A percentile compares a stretch with the other conserved stretches of the same genome.
These are phyloP conservation scores for Trichoderma reesei DNA, from an alignment of 495 filamentous ascomycete species.

Conservation along the genomic window DNA sequence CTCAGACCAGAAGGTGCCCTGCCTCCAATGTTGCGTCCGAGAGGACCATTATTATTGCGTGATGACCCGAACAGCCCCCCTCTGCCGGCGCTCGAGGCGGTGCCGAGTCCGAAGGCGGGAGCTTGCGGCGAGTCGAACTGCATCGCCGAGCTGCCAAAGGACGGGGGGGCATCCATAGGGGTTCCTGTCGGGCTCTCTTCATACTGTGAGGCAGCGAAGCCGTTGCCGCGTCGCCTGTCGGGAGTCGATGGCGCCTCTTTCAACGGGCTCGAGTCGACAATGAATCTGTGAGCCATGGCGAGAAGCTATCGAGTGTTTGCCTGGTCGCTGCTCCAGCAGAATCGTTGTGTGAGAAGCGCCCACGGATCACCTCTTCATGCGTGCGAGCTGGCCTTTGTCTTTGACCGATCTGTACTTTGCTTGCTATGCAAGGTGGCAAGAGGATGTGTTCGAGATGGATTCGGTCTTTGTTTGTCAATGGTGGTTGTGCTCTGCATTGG, in stretches of 20 bases:
- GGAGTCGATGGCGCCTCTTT: conserved; percentile 24
- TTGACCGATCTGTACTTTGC: neutral
- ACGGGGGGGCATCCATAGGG: conserved; percentile 62
- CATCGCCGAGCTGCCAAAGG: conserved; percentile 58
- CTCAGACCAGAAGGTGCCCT: conserved; percentile 28
- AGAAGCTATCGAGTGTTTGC: neutral
- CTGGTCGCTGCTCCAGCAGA: neutral
- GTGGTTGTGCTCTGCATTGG: neutral
- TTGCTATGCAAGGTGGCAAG: neutral
- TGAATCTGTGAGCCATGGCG: conserved; percentile 13
- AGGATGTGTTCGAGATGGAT: neutral
- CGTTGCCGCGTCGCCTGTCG: conserved; percentile 16
- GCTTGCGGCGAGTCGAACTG: conserved; percentile 33
- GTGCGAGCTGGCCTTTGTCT: neutral
- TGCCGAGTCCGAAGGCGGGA: conserved; percentile 36
- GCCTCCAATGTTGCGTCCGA: conserved; percentile 34
- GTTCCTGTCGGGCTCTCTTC: conserved; percentile 58
- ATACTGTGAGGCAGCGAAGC: conserved; percentile 16
- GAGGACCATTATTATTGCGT: conserved; percentile 31
- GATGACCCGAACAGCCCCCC: conserved; percentile 25
- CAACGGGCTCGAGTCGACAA: conserved; percentile 9
- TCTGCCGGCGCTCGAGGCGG: conserved; percentile 27
- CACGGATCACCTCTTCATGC: neutral
- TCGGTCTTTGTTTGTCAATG: neutral
- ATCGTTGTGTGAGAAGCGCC: neutral